Percentiles rank a stretch among this genome's conserved stretches.
phyloP scores from a whole-genome alignment of 2,329 filamentous ascomycete genomes.

The Chalaropsis thielavioides region DNA sequence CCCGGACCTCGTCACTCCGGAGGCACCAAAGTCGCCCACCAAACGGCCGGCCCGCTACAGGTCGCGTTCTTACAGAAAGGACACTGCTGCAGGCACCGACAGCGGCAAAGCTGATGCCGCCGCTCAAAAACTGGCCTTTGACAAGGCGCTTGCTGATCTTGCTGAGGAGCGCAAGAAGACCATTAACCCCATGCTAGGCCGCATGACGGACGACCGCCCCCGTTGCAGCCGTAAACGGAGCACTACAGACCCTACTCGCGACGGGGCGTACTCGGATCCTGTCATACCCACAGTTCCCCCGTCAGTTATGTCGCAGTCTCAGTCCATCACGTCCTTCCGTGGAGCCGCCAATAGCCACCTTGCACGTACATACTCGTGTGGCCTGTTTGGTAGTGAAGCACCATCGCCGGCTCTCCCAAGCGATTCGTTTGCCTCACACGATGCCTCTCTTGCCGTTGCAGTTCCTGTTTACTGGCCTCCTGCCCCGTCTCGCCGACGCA shows the following conservation, averaged over 20 bases:
- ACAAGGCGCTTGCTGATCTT: constrained; percentile 15
- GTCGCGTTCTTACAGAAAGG: not conserved
- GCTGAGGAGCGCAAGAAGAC: constrained; percentile 15
- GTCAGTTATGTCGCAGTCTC: not conserved
- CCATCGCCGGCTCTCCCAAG: not conserved
- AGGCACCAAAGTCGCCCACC: not conserved
- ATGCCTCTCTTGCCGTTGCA: not conserved
- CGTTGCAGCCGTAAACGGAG: constrained; percentile 7
- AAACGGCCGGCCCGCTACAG: constrained; percentile 10
- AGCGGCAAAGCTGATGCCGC: not conserved
- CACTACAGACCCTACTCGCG: not conserved
- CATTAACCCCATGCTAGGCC: constrained; percentile 14
- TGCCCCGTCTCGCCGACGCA: constrained; percentile 27
- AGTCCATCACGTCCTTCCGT: not conserved
- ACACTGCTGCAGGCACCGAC: not conserved
- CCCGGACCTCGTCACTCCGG: not conserved
- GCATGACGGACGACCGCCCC: constrained; percentile 13
- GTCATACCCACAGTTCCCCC: not conserved
- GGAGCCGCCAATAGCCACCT: not conserved
- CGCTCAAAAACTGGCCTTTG: constrained; percentile 14
- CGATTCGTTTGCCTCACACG: not conserved
- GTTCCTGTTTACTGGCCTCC: constrained; percentile 3
- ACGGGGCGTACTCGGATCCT: not conserved
- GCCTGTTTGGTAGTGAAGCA: not conserved
- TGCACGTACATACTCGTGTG: constrained; percentile 7